These are phyloP conservation scores for Venturia aucupariae DNA, from an alignment of 2,329 filamentous ascomycete genomes.

Conservation along the genomic window DNA sequence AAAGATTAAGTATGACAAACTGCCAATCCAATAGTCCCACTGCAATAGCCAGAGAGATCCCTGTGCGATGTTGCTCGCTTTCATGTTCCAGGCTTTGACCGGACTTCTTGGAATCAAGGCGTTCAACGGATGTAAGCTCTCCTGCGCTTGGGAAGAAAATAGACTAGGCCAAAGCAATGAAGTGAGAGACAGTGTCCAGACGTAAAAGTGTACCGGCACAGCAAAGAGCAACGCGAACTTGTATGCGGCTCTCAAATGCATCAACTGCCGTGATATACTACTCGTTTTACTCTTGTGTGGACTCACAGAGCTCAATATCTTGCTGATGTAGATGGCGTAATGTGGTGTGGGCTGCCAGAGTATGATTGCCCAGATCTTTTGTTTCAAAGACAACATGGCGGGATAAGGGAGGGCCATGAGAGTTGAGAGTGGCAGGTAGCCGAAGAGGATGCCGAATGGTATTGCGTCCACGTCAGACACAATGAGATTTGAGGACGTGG, in stretches of 20 bases:
- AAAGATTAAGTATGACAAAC: conserved; percentile 5
- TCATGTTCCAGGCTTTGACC: not conserved
- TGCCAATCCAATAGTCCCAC: conserved; percentile 9
- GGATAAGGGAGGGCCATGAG: not conserved
- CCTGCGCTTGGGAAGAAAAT: not conserved
- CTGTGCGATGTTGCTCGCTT: not conserved
- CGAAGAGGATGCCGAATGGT: conserved; percentile 6
- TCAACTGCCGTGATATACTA: not conserved
- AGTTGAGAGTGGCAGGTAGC: not conserved
- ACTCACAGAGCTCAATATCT: not conserved
- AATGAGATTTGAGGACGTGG: not conserved
- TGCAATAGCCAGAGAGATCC: conserved; percentile 7
- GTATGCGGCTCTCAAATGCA: conserved; percentile 7
- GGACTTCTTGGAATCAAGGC: conserved; percentile 1
- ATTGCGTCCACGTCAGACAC: conserved; percentile 6
- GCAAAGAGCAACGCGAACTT: conserved; percentile 6
- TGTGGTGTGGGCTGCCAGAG: conserved; percentile 6
- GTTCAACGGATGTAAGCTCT: conserved; percentile 3
- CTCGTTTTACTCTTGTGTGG: conserved; percentile 2
- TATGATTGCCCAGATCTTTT: conserved; percentile 9
- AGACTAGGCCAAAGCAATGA: not conserved
- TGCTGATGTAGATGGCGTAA: conserved; percentile 8
- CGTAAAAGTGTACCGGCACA: not conserved
- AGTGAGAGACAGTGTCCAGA: conserved; percentile 6
- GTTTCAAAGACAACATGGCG: not conserved